These are phyloP conservation scores for Prunus persica DNA, from an alignment of 306 rosid species.

Conservation along the genomic window DNA sequence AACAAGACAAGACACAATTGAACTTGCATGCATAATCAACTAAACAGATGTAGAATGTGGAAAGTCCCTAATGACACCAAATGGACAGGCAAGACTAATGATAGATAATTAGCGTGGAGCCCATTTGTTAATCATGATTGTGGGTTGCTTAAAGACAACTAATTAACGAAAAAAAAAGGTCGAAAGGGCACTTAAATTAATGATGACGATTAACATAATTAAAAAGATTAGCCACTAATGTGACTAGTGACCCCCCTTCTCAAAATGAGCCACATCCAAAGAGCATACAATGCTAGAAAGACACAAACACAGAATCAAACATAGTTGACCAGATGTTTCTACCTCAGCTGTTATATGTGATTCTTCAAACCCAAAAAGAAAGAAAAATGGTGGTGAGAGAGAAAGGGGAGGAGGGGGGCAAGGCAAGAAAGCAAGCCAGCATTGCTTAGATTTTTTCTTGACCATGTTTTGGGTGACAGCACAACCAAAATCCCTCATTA, in stretches of 20 bases:
- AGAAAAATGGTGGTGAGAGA: not conserved
- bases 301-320: conserved; percentile 57
- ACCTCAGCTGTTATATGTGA: conserved; percentile 35
- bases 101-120: conserved; percentile 56
- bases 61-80: conserved; percentile 13
- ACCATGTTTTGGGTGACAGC: conserved; percentile 85
- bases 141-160: conserved; percentile 25
- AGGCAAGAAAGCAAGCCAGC: conserved; percentile 75
- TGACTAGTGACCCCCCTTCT: conserved; percentile 17
- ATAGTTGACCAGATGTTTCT: conserved; percentile 65
- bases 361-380: conserved; percentile 6
- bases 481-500: conserved; percentile 33
- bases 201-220: conserved; percentile 33
- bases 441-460: conserved; percentile 54
- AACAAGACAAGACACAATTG: not conserved
- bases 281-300: conserved; percentile 50
- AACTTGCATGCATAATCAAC: not conserved
- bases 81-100: conserved; percentile 26
- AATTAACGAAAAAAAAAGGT: conserved; percentile 38
- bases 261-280: conserved; percentile 17
- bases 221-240: conserved; percentile 22
- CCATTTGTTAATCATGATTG: conserved; percentile 43
- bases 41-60: conserved; percentile 19
- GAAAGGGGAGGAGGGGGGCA: conserved; percentile 35
- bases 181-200: conserved; percentile 29